These are phyloP conservation scores for Pseudonitzschia delicatissima DNA, from an alignment of 108 stramenopile species.

Conservation along the genomic window DNA sequence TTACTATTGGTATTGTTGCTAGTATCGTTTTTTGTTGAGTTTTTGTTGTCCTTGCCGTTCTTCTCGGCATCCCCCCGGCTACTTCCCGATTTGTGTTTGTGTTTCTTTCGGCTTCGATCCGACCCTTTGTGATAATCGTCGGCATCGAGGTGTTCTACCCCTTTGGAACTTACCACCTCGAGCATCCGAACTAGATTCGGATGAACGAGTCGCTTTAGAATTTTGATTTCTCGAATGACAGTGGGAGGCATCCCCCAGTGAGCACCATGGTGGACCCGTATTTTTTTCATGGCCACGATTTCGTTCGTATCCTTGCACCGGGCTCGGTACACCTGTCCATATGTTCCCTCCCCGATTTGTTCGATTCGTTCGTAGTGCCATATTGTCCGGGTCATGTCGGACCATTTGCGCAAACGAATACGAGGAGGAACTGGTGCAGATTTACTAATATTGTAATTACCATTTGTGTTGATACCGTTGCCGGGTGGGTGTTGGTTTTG, in stretches of 20 bases:
- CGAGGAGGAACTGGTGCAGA: no score
- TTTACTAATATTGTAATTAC: neutral
- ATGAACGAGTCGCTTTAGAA: slow-evolving; percentile 72
- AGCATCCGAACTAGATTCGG: slow-evolving; percentile 70
- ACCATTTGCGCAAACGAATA: slow-evolving; percentile 21
- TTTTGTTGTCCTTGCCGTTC: neutral
- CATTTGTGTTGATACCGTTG: neutral
- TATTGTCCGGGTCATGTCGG: slow-evolving; percentile 67
- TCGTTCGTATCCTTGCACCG: slow-evolving; percentile 49
- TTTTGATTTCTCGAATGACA: slow-evolving; percentile 84
- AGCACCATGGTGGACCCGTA: slow-evolving; percentile 62
- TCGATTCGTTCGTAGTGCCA: slow-evolving; percentile 70
- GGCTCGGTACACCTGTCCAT: slow-evolving; percentile 84
- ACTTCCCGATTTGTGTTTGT: neutral
- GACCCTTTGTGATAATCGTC: slow-evolving; percentile 50
- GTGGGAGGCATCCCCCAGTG: slow-evolving; percentile 76
- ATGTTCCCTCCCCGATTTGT: slow-evolving; percentile 88
- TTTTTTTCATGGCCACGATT: slow-evolving; percentile 81
- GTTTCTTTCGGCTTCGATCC: slow-evolving; percentile 16
- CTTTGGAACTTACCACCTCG: slow-evolving; percentile 85
- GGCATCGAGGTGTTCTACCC: slow-evolving; percentile 70
- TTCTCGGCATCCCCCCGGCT: slow-evolving; percentile 5
- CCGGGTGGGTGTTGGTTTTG: no score
- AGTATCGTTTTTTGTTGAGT: neutral
- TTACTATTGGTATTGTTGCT: neutral